phyloP scores from a whole-genome alignment of 2,329 filamentous ascomycete genomes.

The Ascocoryne sarcoides region DNA sequence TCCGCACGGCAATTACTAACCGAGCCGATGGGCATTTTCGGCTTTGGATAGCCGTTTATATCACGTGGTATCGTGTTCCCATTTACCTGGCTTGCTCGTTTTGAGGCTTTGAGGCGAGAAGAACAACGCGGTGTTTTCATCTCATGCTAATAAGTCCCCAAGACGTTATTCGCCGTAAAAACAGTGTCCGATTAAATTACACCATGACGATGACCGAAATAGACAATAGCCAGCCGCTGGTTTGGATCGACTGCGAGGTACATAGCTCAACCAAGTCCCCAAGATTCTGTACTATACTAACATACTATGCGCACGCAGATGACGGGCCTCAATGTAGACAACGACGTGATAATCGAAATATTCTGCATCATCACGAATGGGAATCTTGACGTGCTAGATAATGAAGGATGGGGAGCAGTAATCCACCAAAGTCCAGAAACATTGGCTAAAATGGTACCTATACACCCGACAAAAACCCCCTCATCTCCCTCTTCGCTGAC shows the following conservation, averaged over 20 bases:
- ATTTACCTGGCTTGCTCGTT: too few relatives aligned
- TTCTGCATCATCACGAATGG: conserved; percentile 85
- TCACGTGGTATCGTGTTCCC: too few relatives aligned
- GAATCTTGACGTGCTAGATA: conserved; percentile 66
- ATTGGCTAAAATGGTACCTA: conserved; percentile 58
- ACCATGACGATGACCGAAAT: too few relatives aligned
- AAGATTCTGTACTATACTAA: conserved; percentile 6
- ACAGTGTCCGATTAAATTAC: too few relatives aligned
- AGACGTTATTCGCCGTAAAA: too few relatives aligned
- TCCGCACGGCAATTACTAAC: too few relatives aligned
- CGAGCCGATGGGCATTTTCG: too few relatives aligned
- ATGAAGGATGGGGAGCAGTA: conserved; percentile 68
- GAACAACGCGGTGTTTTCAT: too few relatives aligned
- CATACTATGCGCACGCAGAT: conserved; percentile 65
- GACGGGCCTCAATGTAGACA: conserved; percentile 74
- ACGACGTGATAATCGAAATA: conserved; percentile 82
- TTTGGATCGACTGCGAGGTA: conserved; percentile 30
- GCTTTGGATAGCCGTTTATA: too few relatives aligned
- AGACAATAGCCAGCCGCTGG: too few relatives aligned
- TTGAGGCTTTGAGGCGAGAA: too few relatives aligned
- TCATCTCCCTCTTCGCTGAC: conserved; percentile 1
- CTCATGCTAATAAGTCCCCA: too few relatives aligned
- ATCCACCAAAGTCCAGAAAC: conserved; percentile 64
- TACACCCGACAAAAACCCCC: conserved; percentile 5
- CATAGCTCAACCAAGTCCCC: conserved; percentile 1